Evolutionary conservation across 768 basidiomycete genomes (phyloP), one percentile per base, ranked within the genome.

Genomic region (Collybia mongolica): DNA sequence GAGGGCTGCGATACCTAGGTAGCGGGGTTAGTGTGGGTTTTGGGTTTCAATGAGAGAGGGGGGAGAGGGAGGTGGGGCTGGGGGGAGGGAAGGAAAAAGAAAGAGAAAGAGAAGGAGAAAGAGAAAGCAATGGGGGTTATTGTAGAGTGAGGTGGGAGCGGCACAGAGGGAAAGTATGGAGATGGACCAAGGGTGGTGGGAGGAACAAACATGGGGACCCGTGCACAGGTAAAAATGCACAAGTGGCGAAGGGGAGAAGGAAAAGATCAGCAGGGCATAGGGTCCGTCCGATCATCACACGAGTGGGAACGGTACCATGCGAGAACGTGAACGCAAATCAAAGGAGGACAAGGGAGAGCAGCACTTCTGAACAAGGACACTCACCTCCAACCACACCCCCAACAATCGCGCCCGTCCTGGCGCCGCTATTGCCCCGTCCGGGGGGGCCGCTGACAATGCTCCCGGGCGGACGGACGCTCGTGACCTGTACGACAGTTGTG

Each of bases 371-470:
- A n/a, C n/a, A 41, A 39, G 2, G n/a, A 37, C 3, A 60, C 66
- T 39, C 54, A 54, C 79, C 80, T 48, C 79, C 79, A n/a, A 81
- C 74, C 2, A 74, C 72, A 15, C 76, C 76, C 9, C 80, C 80
- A 3, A 80, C 72, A 49, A 82, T 80, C 3, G 77, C 66, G 24
- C 70, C 76, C 0, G 67, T 70, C 49, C 69, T 65, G 19, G 53
- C 47, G 1, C 46, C 28, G 8, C 38, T 24, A 17, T 52, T 29
- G 15, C 32, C 17, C 6, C 18, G 3, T 0, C 12, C 0, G 51
- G 8, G 7, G 44, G 15, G 2, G 70, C 56, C 23, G 61, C 48
- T 17, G 51, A 53, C 5, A 57, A 32, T 1, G 5, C 17, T 39
- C 3, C 67, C 67, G 1, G 67, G 56, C 11, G 60, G 52, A 35